Percentiles rank a stretch among this genome's conserved stretches.
These are phyloP conservation scores for Pachyrhizus erosus DNA, from an alignment of 306 rosid species.

Conservation along the genomic window DNA sequence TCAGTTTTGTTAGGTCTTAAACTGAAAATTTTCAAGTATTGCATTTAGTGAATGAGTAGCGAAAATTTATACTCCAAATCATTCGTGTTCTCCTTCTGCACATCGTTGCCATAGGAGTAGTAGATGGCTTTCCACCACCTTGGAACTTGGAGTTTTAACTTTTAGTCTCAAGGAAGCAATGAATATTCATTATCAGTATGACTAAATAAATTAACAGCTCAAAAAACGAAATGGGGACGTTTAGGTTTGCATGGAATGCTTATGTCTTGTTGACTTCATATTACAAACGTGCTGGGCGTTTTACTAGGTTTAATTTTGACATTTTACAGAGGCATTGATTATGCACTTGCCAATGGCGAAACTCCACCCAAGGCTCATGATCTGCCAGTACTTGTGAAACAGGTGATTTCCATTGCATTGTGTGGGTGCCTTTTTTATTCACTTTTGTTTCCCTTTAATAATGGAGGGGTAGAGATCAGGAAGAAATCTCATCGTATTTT, in stretches of 20 bases:
- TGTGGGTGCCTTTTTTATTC: background rate
- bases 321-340: conserved; percentile 74
- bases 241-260: conserved; percentile 7
- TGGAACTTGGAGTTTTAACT: background rate
- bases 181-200: background rate
- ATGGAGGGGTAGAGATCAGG: background rate
- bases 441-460: background rate
- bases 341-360: conserved; percentile 68
- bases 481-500: background rate
- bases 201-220: background rate
- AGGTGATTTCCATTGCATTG: conserved; percentile 55
- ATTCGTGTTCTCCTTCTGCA: too few species aligned
- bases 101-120: background rate
- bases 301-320: conserved; percentile 47
- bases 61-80: background rate
- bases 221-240: background rate
- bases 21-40: background rate
- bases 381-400: conserved; percentile 64
- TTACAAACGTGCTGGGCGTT: conserved; percentile 19
- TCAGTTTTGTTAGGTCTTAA: background rate
- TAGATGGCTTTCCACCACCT: background rate
- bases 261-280: conserved; percentile 16
- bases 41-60: background rate
- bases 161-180: conserved; percentile 2
- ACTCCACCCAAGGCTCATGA: conserved; percentile 49